Percentiles rank a stretch among this genome's conserved stretches.
Conservation (phyloP, 2,329 filamentous ascomycete species). For the Triangularia verruculosa region DNA sequence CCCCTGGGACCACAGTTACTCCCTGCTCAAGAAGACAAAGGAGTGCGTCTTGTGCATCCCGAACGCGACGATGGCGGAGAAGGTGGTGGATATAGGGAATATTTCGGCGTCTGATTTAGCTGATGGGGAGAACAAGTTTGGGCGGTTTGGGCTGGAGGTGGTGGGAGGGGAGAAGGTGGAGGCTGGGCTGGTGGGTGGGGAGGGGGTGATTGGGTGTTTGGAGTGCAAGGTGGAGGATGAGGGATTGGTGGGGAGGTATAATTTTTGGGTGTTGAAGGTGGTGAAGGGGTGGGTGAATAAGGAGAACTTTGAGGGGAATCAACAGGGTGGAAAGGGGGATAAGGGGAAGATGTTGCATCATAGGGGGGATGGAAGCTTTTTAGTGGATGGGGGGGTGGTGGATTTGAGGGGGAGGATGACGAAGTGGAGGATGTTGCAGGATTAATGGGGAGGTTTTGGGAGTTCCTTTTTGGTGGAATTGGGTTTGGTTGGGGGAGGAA, state of each 20-base stretch:
- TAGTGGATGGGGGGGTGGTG: conserved; percentile 1
- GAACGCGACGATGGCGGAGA: background rate
- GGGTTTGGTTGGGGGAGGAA: too few relatives aligned
- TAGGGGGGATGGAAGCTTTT: background rate
- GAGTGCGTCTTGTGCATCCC: background rate
- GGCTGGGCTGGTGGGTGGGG: background rate
- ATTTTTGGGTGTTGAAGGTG: background rate
- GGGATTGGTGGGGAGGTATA: background rate
- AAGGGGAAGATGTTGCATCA: background rate
- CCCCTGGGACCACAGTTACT: background rate
- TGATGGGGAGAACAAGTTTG: background rate
- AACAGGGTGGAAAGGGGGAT: background rate
- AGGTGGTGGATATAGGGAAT: background rate
- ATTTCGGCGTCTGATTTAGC: background rate
- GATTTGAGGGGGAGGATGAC: background rate
- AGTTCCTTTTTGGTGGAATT: too few relatives aligned
- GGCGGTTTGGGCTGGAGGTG: background rate
- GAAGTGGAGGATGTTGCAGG: background rate
- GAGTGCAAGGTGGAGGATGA: background rate
- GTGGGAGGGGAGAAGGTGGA: background rate
- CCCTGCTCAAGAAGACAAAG: background rate
- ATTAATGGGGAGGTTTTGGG: too few relatives aligned
- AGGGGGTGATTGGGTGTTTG: background rate
- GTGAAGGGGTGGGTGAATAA: background rate
- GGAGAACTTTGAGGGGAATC: background rate